These are phyloP conservation scores for Vanrija pseudolonga DNA, from an alignment of 1,284 basidiomycete genomes.

Conservation along the genomic window DNA sequence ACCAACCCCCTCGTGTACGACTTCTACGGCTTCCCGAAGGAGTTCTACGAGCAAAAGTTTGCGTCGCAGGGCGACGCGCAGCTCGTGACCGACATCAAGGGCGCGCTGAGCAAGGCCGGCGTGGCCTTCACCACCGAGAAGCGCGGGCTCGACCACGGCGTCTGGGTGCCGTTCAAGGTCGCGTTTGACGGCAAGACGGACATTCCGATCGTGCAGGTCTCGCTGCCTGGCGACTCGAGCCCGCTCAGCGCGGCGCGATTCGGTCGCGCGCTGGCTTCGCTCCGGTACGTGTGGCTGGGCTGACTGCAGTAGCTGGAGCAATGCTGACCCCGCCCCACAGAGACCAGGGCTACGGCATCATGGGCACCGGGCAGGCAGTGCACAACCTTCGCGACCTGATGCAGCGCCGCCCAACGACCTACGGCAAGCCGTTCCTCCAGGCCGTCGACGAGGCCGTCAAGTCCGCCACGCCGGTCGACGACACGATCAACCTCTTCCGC, in stretches of 20 bases:
- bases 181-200: constrained; percentile 42
- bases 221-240: constrained; percentile 44
- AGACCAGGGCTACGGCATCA: constrained; percentile 43
- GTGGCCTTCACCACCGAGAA: constrained; percentile 25
- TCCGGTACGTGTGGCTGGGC: constrained; percentile 20
- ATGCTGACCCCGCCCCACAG: too few relatives aligned
- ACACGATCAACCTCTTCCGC: constrained; percentile 24
- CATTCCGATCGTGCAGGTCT: constrained; percentile 50
- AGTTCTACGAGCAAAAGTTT: constrained; percentile 50
- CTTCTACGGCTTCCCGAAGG: constrained; percentile 50
- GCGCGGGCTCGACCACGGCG: constrained; percentile 52
- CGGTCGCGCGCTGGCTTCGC: constrained; percentile 43
- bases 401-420: constrained; percentile 12
- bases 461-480: constrained; percentile 16
- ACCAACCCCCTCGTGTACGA: constrained; percentile 51
- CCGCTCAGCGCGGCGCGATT: constrained; percentile 44
- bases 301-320: too few relatives aligned
- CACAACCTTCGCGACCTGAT: constrained; percentile 46
- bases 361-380: constrained; percentile 43
- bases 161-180: constrained; percentile 51
- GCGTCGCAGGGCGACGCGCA: constrained; percentile 22
- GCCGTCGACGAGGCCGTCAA: constrained; percentile 21
- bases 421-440: constrained; percentile 30
- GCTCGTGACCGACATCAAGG: constrained; percentile 31
- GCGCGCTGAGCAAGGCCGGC: constrained; percentile 30